Conservation (phyloP, 768 basidiomycete genomes). For the Porpolomopsis calyptriformis region DNA sequence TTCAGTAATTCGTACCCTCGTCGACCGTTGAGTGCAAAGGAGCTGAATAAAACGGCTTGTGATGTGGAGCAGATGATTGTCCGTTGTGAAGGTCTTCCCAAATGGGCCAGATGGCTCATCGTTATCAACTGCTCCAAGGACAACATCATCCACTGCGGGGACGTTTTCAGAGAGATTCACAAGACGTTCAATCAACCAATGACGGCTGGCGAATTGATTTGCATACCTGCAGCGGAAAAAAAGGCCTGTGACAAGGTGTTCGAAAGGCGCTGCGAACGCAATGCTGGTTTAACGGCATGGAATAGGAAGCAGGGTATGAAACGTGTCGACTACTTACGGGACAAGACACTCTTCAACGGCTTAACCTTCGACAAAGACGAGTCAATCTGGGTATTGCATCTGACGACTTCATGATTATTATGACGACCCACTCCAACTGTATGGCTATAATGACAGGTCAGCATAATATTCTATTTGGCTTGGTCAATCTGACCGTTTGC, state of each 20-base stretch:
- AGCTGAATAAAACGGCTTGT: slow-evolving; percentile 30
- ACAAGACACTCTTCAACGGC: slow-evolving; percentile 44
- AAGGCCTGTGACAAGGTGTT: slow-evolving; percentile 31
- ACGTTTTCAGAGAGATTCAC: slow-evolving; percentile 51
- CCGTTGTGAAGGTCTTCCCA: slow-evolving; percentile 27
- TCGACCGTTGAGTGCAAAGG: slow-evolving; percentile 31
- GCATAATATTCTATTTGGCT: background rate
- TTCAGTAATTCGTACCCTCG: slow-evolving; percentile 15
- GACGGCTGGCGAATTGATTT: slow-evolving; percentile 28
- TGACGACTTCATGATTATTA: background rate
- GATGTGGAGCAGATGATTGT: slow-evolving; percentile 40
- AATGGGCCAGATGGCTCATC: slow-evolving; percentile 31
- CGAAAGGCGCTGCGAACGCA: slow-evolving; percentile 35
- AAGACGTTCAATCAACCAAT: slow-evolving; percentile 36
- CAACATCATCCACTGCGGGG: slow-evolving; percentile 40
- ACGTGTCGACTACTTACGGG: slow-evolving; percentile 45
- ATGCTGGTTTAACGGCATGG: slow-evolving; percentile 29
- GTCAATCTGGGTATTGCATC: slow-evolving; percentile 25
- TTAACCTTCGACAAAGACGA: slow-evolving; percentile 29
- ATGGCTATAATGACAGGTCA: slow-evolving; percentile 3
- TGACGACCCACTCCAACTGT: background rate
- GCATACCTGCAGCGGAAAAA: slow-evolving; percentile 10
- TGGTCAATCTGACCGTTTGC: slow-evolving; percentile 1
- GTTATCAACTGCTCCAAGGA: slow-evolving; percentile 27
- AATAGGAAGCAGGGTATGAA: slow-evolving; percentile 40